These are phyloP conservation scores for Beauveria varroae DNA, from an alignment of 2,329 filamentous ascomycete species.

Conservation along the genomic window DNA sequence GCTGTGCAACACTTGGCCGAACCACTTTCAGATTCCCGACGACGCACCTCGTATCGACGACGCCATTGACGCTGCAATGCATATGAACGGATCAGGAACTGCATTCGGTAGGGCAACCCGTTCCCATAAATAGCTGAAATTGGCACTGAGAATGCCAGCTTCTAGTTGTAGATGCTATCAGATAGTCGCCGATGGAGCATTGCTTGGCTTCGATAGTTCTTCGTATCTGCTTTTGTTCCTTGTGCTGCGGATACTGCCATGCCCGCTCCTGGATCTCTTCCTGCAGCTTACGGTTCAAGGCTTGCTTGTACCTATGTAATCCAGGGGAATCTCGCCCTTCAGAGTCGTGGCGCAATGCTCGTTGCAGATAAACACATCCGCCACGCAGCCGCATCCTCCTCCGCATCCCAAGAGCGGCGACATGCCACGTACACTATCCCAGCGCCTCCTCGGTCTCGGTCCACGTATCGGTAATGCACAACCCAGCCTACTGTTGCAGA, in stretches of 20 bases:
- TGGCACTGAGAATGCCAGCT: no score
- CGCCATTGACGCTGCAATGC: background rate
- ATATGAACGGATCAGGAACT: no score
- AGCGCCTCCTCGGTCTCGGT: background rate
- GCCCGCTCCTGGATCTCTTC: background rate
- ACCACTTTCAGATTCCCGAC: no score
- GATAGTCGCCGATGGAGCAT: no score
- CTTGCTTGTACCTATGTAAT: background rate
- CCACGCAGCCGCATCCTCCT: background rate
- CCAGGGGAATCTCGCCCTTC: background rate
- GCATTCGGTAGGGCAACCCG: no score
- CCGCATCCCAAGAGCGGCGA: background rate
- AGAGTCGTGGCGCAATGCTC: background rate
- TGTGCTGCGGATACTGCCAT: background rate
- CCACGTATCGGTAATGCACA: background rate
- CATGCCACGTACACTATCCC: background rate
- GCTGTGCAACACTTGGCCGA: background rate
- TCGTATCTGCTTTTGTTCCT: background rate
- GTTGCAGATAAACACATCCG: background rate
- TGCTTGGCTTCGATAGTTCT: no score
- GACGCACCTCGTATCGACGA: background rate
- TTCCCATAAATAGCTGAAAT: no score
- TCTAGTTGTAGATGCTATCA: no score
- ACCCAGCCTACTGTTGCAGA: background rate
- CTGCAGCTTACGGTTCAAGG: background rate